Percentiles rank a stretch among this genome's conserved stretches.
These are phyloP conservation scores for Xylaria telfairii DNA, from an alignment of 495 filamentous ascomycete species.

Conservation along the genomic window DNA sequence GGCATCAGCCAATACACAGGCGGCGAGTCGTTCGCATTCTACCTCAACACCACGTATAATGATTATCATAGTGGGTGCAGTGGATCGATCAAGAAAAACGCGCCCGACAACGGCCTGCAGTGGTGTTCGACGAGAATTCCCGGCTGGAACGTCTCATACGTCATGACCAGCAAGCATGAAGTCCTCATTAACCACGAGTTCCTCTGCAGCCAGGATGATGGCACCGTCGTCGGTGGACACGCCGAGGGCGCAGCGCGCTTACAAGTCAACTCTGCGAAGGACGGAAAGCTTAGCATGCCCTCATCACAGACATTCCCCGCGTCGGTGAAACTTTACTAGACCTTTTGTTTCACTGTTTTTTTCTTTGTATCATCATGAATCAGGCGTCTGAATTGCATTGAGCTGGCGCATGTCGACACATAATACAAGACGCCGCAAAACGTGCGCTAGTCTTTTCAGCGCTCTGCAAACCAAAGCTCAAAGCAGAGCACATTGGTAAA, in stretches of 20 bases:
- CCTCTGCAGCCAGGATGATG: conserved; percentile 18
- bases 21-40: conserved; percentile 26
- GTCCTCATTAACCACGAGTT: conserved; percentile 20
- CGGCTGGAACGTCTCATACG: conserved; percentile 24
- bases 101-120: conserved; percentile 22
- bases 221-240: conserved; percentile 17
- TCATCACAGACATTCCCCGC: conserved; percentile 8
- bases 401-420: background rate
- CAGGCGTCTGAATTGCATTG: background rate
- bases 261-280: background rate
- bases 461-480: too few relatives aligned
- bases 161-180: conserved; percentile 23
- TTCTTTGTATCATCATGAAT: background rate
- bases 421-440: background rate
- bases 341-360: background rate
- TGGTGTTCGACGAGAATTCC: conserved; percentile 23
- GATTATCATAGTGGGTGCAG: conserved; percentile 27
- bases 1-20: conserved; percentile 25
- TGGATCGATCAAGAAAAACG: conserved; percentile 14
- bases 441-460: background rate
- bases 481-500: too few relatives aligned
- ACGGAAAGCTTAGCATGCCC: conserved; percentile 24
- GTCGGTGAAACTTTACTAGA: conserved; percentile 6
- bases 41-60: conserved; percentile 24
- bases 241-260: conserved; percentile 20